Conservation (phyloP, 495 filamentous ascomycete genomes). For the Oleoguttula mirabilis region DNA sequence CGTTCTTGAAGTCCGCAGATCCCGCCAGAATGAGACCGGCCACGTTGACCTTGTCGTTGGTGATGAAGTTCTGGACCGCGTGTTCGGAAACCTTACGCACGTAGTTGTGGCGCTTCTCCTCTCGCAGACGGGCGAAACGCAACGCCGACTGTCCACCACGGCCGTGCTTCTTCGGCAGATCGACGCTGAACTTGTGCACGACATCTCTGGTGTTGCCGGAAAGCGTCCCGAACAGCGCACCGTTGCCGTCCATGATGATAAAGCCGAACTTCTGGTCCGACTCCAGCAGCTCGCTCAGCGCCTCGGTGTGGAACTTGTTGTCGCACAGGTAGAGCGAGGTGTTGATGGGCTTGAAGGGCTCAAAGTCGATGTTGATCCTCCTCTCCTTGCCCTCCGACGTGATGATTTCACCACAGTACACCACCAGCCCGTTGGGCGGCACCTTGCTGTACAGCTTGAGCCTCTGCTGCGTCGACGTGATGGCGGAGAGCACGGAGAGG, state of each 20-base stretch:
- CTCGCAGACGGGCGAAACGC: constrained; percentile 97
- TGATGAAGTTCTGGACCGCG: constrained; percentile 97
- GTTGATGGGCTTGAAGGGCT: constrained; percentile 99
- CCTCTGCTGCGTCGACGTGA: constrained; percentile 96
- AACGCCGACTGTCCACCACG: constrained; percentile 98
- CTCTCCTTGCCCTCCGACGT: constrained; percentile 95
- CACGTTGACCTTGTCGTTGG: constrained; percentile 93
- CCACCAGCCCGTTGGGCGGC: constrained; percentile 88
- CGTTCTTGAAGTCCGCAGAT: constrained; percentile 99
- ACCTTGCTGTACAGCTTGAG: constrained; percentile 98
- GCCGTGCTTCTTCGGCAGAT: constrained; percentile 98
- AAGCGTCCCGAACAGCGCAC: constrained; percentile 88
- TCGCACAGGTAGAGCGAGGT: constrained; percentile 97
- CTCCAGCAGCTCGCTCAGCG: constrained; percentile 87
- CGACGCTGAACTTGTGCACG: constrained; percentile 94
- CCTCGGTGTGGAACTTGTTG: constrained; percentile 99
- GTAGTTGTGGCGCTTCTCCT: constrained; percentile 99
- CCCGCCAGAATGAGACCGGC: constrained; percentile 88
- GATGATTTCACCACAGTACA: constrained; percentile 99
- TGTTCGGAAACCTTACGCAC: constrained; percentile 96
- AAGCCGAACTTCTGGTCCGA: constrained; percentile 98
- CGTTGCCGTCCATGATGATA: constrained; percentile 99
- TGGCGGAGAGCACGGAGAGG: constrained; percentile 91
- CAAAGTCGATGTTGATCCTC: constrained; percentile 99
- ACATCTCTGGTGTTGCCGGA: constrained; percentile 94